Conservation (phyloP, 78 protist species). For the Speleostelium caveatum region DNA sequence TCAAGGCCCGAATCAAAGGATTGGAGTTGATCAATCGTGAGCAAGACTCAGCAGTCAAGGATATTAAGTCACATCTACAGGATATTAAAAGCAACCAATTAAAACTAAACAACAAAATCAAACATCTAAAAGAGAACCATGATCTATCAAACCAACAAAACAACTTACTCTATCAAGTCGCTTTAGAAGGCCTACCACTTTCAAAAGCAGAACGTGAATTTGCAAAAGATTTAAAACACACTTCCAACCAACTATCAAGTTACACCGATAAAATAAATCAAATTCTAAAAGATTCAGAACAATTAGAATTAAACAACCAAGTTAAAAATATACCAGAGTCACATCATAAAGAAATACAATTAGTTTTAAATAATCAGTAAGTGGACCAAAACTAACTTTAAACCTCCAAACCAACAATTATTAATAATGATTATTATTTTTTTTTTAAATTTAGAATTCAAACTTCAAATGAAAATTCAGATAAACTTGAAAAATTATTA, state of each 20-base stretch:
- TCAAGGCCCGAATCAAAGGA: constrained; percentile 16
- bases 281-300: constrained; percentile 16
- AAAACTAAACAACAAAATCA: background rate
- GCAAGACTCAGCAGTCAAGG: background rate
- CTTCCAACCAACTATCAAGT: constrained; percentile 7
- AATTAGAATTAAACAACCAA: background rate
- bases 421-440: no score
- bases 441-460: no score
- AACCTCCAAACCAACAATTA: no score
- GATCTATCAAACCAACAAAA: constrained; percentile 1
- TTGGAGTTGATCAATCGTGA: constrained; percentile 14
- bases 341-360: constrained; percentile 15
- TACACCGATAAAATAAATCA: constrained; percentile 11
- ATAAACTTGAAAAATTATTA: constrained; percentile 2
- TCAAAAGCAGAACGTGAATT: constrained; percentile 15
- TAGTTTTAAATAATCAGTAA: background rate
- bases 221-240: background rate
- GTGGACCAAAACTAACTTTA: no score
- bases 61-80: background rate
- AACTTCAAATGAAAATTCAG: constrained; percentile 2
- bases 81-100: constrained; percentile 16
- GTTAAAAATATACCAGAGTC: constrained; percentile 16
- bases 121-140: constrained; percentile 15
- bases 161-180: background rate
- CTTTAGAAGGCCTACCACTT: constrained; percentile 19